Base-by-base conservation (phyloP, 176 grass and related monocot genomes). In the Avena sativa region DNA sequence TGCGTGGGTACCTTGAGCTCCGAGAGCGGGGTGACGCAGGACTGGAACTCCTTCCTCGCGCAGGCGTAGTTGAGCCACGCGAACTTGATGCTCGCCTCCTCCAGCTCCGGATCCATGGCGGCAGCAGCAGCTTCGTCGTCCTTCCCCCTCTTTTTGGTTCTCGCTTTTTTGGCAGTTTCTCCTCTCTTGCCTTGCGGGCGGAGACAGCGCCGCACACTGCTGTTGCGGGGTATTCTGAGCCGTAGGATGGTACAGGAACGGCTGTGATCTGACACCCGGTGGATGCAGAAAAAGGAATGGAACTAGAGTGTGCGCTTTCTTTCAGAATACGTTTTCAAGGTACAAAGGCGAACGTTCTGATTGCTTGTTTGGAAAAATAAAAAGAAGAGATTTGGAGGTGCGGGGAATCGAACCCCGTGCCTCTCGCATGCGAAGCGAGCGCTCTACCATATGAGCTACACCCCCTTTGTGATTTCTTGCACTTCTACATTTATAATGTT, bases 381-480 rank as follows among this genome's bases (percentile, higher is more conserved):
- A 28, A 28, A 28, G 0, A 28, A 28, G 28, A 28, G 28, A 28
- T 28, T 0, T 97, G 96, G 96, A 98, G 92, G 88, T 94, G 96
- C 96, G 93, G 93, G 93, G 92, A 98, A 96, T 98, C 92, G 93
- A 98, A 98, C 96, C 92, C 97, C 97, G 97, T 96, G 97, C 97
- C 94, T 96, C 92, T 96, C 93, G 93, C 96, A 94, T 98, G 93
- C 96, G 89, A 98, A 98, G 93, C 96, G 92, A 98, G 93, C 93
- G 93, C 93, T 98, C 93, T 98, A 98, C 96, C 96, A 94, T 96
- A 92, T 94, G 97, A 98, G 97, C 94, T 96, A 98, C 97, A 96
- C 90, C 97, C 96, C 93, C 92, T 0, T 1, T 9, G 30, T 0
- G 6, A 15, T 6, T 43, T 0, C 38, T 43, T 5, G 1, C 5